These are phyloP conservation scores for Heliocybe sulcata DNA, from an alignment of 1,284 basidiomycete genomes.

Conservation along the genomic window DNA sequence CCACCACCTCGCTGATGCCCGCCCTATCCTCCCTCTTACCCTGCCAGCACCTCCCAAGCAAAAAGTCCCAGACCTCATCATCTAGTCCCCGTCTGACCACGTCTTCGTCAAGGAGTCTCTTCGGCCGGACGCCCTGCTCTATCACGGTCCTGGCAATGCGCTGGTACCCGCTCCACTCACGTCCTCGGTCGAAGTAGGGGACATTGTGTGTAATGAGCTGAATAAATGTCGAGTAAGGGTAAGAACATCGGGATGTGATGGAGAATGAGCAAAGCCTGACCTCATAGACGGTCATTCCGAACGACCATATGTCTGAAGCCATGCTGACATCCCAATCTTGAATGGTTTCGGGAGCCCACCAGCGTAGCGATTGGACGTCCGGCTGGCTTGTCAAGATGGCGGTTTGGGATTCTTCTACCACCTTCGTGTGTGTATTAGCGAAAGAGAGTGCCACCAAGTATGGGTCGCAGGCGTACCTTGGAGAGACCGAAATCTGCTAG, in stretches of 20 bases:
- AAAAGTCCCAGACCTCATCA: no score
- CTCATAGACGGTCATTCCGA: not conserved
- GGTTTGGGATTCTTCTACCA: not conserved
- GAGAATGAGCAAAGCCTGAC: not conserved
- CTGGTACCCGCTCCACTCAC: not conserved
- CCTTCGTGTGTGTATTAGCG: not conserved
- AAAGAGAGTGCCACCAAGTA: not conserved
- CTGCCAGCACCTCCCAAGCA: not conserved
- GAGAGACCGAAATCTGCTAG: not conserved
- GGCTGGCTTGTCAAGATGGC: not conserved
- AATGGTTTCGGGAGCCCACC: not conserved
- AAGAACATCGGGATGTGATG: no score
- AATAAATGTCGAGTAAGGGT: not conserved
- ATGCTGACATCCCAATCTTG: not conserved
- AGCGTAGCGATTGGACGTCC: not conserved
- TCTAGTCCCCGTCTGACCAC: not conserved
- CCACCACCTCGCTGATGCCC: not conserved
- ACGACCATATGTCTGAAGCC: not conserved
- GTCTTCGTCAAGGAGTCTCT: not conserved
- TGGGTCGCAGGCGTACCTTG: not conserved
- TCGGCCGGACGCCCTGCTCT: not conserved
- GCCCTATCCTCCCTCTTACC: not conserved
- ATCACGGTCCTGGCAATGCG: not conserved
- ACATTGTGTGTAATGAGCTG: not conserved
- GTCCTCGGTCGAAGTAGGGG: not conserved